These are phyloP conservation scores for Botryotinia narcissicola DNA, from an alignment of 2,329 filamentous ascomycete species.

Conservation along the genomic window DNA sequence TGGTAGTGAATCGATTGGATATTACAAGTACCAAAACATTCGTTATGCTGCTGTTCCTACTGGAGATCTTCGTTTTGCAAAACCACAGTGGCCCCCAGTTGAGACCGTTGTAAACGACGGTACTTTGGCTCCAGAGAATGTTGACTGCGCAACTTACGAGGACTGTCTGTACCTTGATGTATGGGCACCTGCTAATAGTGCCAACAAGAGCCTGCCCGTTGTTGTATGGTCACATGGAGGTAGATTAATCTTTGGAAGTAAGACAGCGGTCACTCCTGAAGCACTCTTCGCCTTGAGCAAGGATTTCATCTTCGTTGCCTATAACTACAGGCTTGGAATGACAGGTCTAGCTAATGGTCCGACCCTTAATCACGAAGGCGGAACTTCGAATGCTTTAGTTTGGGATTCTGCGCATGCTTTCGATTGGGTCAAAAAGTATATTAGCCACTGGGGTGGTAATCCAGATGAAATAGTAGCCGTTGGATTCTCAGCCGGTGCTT, in stretches of 20 bases:
- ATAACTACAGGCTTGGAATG: constrained; percentile 40
- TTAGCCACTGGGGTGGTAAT: constrained; percentile 47
- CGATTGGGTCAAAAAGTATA: constrained; percentile 49
- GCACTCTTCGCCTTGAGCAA: constrained; percentile 37
- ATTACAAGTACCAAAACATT: constrained; percentile 38
- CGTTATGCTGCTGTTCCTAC: constrained; percentile 40
- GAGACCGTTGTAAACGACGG: constrained; percentile 40
- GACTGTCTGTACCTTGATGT: constrained; percentile 36
- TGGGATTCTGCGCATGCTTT: constrained; percentile 47
- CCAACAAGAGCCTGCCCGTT: constrained; percentile 35
- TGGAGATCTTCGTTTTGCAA: constrained; percentile 39
- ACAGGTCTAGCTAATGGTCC: constrained; percentile 37
- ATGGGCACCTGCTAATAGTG: constrained; percentile 34
- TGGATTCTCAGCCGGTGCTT: constrained; percentile 51
- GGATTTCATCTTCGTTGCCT: constrained; percentile 37
- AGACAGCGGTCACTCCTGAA: constrained; percentile 39
- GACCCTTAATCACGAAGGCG: constrained; percentile 36
- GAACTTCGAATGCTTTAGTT: constrained; percentile 28
- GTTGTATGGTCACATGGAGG: constrained; percentile 39
- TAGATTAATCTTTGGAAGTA: constrained; percentile 32
- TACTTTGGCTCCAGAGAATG: constrained; percentile 36
- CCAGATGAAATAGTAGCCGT: constrained; percentile 46
- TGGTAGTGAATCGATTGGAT: constrained; percentile 21
- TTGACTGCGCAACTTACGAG: constrained; percentile 38
- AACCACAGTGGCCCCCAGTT: constrained; percentile 39